Evolutionary conservation across 2,329 filamentous ascomycete species (phyloP).

Genomic region (Leptographium radiaticola): DNA sequence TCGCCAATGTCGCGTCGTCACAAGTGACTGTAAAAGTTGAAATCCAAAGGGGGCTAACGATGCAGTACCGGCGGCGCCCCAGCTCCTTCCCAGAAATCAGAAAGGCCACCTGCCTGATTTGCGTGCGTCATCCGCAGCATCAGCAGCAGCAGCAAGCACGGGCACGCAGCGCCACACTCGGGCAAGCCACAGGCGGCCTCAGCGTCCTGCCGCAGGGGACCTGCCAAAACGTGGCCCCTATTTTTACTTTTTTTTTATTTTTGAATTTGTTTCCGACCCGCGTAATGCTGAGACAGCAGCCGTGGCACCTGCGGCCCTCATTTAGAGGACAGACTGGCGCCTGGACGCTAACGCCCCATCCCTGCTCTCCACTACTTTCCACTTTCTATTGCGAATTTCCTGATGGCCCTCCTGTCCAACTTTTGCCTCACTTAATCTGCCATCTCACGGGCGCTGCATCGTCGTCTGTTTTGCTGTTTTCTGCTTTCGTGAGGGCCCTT

Average conservation of each 20-base stretch:
- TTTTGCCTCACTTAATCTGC: background rate
- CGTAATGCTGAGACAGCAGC: background rate
- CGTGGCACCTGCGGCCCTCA: background rate
- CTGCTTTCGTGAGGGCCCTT: background rate
- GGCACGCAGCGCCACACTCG: background rate
- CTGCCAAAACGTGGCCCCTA: background rate
- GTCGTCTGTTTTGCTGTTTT: background rate
- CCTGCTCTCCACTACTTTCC: background rate
- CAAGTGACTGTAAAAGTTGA: background rate
- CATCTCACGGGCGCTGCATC: background rate
- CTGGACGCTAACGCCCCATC: background rate
- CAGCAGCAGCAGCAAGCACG: too few species aligned
- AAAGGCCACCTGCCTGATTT: background rate
- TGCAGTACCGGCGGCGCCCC: too few species aligned
- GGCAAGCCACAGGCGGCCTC: background rate
- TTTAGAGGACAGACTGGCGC: slow-evolving; percentile 1
- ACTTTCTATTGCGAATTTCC: background rate
- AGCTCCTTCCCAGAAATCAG: background rate
- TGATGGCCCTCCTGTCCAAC: background rate
- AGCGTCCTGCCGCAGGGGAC: background rate
- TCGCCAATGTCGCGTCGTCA: background rate
- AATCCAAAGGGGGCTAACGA: too few species aligned
- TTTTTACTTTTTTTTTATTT: background rate
- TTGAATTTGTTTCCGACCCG: background rate
- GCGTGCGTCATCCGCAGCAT: background rate